These are phyloP conservation scores for Fagus sylvatica DNA, from an alignment of 306 rosid species.

Conservation along the genomic window DNA sequence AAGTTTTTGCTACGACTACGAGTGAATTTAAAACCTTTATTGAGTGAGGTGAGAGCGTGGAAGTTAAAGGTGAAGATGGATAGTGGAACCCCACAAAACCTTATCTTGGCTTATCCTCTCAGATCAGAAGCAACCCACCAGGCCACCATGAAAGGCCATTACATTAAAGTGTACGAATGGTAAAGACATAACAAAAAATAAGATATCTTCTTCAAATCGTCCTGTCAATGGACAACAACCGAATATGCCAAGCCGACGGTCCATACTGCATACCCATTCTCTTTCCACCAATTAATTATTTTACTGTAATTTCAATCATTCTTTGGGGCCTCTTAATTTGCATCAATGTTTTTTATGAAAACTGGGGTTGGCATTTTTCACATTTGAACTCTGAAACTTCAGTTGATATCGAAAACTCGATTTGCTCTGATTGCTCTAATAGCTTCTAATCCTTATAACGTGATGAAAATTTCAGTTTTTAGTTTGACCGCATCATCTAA, in stretches of 20 bases:
- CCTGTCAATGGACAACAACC: conserved; percentile 26
- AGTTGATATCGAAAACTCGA: no score
- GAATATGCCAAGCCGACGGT: conserved; percentile 46
- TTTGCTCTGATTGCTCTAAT: no score
- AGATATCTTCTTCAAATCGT: background rate
- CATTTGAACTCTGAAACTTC: no score
- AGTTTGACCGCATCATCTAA: no score
- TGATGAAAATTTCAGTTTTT: no score
- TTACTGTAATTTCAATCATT: background rate
- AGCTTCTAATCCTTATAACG: no score
- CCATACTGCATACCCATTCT: conserved; percentile 25
- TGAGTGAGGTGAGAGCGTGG: background rate
- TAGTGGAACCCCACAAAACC: conserved; percentile 69
- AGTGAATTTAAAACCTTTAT: background rate
- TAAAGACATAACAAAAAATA: conserved; percentile 23
- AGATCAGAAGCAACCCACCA: conserved; percentile 14
- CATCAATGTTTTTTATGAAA: no score
- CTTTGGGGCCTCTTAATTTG: no score
- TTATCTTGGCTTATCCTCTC: conserved; percentile 67
- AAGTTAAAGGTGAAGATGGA: conserved; percentile 6
- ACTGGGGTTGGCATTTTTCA: no score
- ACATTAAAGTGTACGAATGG: conserved; percentile 22
- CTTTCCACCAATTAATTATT: background rate
- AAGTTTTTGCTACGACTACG: background rate
- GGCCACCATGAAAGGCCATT: conserved; percentile 51